Percentiles rank a stretch among this genome's conserved stretches.
Evolutionary conservation across 2,329 filamentous ascomycete genomes (phyloP).

Genomic region (Parastagonospora nodorum): DNA sequence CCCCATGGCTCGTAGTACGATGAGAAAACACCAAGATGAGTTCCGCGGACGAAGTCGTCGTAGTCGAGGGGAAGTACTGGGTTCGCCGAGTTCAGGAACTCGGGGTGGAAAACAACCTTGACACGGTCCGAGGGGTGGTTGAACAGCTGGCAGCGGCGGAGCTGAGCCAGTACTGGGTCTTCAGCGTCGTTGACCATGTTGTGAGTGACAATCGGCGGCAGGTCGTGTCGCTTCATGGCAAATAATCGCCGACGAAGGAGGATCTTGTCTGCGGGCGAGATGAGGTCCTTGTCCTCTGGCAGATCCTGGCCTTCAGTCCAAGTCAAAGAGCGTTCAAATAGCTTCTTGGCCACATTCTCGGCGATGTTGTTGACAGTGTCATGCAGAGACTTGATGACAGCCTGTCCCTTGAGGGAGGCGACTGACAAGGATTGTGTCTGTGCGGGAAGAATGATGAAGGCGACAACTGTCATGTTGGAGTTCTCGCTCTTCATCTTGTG

Average conservation of each 20-base stretch:
- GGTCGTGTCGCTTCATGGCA: slow-evolving; percentile 89
- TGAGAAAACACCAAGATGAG: slow-evolving; percentile 91
- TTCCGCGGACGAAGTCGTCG: slow-evolving; percentile 97
- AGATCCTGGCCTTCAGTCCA: slow-evolving; percentile 95
- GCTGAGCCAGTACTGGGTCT: slow-evolving; percentile 93
- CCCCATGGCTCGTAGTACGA: slow-evolving; percentile 99
- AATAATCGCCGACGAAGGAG: slow-evolving; percentile 89
- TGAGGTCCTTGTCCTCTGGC: slow-evolving; percentile 95
- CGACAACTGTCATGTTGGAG: slow-evolving; percentile 92
- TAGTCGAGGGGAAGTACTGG: slow-evolving; percentile 95
- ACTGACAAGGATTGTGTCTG: slow-evolving; percentile 95
- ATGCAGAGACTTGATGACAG: slow-evolving; percentile 92
- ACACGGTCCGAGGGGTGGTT: slow-evolving; percentile 94
- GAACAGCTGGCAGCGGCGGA: slow-evolving; percentile 94
- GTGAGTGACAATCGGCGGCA: slow-evolving; percentile 96
- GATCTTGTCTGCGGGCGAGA: slow-evolving; percentile 89
- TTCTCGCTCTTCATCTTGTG: slow-evolving; percentile 84
- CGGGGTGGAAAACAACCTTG: slow-evolving; percentile 97
- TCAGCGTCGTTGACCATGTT: slow-evolving; percentile 96
- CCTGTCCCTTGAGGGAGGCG: slow-evolving; percentile 93
- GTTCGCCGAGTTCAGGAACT: slow-evolving; percentile 95
- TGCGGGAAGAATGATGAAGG: slow-evolving; percentile 98
- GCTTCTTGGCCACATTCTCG: slow-evolving; percentile 85
- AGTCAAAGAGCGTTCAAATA: slow-evolving; percentile 91
- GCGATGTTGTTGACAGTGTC: slow-evolving; percentile 95